These are phyloP conservation scores for Isoetes engelmannii DNA, from an alignment of 83 land plant species.

Conservation along the genomic window DNA sequence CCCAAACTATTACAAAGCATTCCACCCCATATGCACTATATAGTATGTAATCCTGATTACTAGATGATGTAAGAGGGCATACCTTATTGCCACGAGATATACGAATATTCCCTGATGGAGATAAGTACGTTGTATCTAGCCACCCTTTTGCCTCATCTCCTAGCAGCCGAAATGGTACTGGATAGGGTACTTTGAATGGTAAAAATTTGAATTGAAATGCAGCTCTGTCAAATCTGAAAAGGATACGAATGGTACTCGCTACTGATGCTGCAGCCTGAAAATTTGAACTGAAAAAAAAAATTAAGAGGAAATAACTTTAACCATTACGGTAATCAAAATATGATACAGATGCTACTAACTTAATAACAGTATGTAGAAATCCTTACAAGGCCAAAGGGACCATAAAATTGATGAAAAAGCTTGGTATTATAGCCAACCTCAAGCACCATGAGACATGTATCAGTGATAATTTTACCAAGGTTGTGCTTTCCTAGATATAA, in stretches of 20 bases:
- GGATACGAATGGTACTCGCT: slow-evolving; percentile 64
- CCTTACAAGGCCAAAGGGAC: background rate
- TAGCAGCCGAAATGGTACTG: slow-evolving; percentile 84
- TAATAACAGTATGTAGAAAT: too few relatives aligned
- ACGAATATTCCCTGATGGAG: slow-evolving; percentile 67
- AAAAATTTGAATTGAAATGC: slow-evolving; percentile 84
- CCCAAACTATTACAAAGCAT: too few relatives aligned
- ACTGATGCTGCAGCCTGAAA: slow-evolving; percentile 79
- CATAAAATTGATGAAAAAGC: background rate
- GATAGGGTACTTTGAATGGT: slow-evolving; percentile 98
- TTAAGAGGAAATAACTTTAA: too few relatives aligned
- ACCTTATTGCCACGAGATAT: slow-evolving; percentile 97
- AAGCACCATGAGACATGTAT: background rate
- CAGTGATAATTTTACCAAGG: background rate
- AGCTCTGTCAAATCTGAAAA: slow-evolving; percentile 85
- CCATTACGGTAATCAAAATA: too few relatives aligned
- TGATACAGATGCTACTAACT: too few relatives aligned
- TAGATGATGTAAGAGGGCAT: background rate
- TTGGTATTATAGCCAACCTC: too few relatives aligned
- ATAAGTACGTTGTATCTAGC: slow-evolving; percentile 92
- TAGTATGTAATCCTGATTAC: too few relatives aligned
- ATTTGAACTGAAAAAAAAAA: background rate
- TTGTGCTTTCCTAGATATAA: too few relatives aligned
- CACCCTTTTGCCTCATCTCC: slow-evolving; percentile 99
- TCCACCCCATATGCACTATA: too few relatives aligned